A percentile compares a stretch with the other conserved stretches of the same genome.
Evolutionary conservation across 306 rosid species (phyloP).

Genomic region (Cucumis cinereus): DNA sequence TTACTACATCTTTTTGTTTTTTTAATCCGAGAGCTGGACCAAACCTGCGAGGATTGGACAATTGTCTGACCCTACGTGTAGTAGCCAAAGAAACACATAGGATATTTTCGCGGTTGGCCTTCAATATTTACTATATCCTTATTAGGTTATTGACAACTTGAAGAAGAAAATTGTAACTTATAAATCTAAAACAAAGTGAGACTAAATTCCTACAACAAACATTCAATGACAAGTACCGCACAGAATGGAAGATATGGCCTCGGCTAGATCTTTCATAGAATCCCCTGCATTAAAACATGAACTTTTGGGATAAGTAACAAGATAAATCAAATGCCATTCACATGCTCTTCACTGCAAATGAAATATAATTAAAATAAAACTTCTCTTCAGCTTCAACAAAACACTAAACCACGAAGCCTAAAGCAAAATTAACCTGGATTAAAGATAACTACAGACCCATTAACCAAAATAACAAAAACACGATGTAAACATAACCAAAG

Average conservation of each 20-base stretch:
- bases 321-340: background rate
- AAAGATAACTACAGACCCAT: background rate
- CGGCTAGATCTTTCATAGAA: slow-evolving; percentile 10
- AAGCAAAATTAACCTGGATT: background rate
- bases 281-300: slow-evolving; percentile 41
- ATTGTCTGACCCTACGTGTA: background rate
- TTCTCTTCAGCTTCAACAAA: background rate
- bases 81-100: background rate
- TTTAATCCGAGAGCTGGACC: too few relatives aligned
- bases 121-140: background rate
- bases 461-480: background rate
- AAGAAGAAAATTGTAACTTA: background rate
- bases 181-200: background rate
- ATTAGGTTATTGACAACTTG: background rate
- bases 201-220: slow-evolving; percentile 6
- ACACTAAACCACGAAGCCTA: background rate
- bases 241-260: slow-evolving; percentile 30
- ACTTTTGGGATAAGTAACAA: background rate
- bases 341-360: background rate
- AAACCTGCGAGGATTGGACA: too few relatives aligned
- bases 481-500: slow-evolving; percentile 12
- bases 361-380: background rate
- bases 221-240: slow-evolving; percentile 35
- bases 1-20: too few relatives aligned
- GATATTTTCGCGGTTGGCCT: background rate